Evolutionary conservation across 75 land plant species (phyloP).

Genomic region (Selaginella tamariscina): DNA sequence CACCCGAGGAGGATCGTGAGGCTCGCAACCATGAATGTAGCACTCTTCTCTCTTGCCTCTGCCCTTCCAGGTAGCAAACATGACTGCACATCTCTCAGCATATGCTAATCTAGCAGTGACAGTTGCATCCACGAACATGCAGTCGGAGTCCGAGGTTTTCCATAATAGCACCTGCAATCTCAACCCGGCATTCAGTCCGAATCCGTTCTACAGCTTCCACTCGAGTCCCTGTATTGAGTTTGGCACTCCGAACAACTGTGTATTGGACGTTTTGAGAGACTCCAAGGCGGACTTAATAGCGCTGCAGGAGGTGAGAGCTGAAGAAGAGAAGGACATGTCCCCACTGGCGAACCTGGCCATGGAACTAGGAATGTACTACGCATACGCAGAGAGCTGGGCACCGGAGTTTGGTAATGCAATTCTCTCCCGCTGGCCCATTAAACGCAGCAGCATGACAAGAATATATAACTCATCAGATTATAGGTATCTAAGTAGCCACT

Average conservation of each 20-base stretch:
- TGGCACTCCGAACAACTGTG: not conserved
- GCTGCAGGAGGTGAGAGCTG: slow-evolving; percentile 71
- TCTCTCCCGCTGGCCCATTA: slow-evolving; percentile 66
- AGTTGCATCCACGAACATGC: not conserved
- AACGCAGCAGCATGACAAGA: slow-evolving; percentile 28
- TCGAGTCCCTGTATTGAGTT: not conserved
- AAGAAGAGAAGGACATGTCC: slow-evolving; percentile 57
- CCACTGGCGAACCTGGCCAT: slow-evolving; percentile 58
- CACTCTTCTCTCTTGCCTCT: not conserved
- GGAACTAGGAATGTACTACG: slow-evolving; percentile 63
- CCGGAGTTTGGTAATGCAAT: slow-evolving; percentile 77
- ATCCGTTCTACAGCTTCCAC: slow-evolving; percentile 1
- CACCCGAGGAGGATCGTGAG: not conserved
- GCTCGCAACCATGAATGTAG: not conserved
- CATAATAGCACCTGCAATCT: not conserved
- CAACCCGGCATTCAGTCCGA: not conserved
- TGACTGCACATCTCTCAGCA: not conserved
- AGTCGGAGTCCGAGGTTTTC: not conserved
- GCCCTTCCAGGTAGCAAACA: not conserved
- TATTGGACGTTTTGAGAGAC: slow-evolving; percentile 52
- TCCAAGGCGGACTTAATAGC: slow-evolving; percentile 55
- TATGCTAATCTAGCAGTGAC: not conserved
- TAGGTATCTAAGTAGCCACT: slow-evolving; percentile 25
- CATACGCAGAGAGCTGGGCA: slow-evolving; percentile 87
- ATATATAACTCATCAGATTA: slow-evolving; percentile 56